Percentiles rank a stretch among this genome's conserved stretches.
Evolutionary conservation across 73 alveolate species (phyloP).

Genomic region (Stentor roeselii): DNA sequence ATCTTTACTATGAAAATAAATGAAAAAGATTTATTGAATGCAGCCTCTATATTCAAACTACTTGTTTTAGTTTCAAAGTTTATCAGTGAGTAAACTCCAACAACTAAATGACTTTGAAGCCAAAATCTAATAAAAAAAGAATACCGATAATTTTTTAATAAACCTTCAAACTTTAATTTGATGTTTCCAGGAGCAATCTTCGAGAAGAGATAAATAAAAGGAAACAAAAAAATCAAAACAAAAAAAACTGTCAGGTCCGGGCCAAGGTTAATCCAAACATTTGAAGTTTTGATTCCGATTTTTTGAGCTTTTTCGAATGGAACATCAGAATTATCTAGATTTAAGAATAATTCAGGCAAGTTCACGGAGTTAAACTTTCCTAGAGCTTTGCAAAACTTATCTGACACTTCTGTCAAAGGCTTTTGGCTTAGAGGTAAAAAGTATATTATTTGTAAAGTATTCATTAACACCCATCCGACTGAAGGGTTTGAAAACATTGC

Average conservation of each 20-base stretch:
- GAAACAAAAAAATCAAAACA: not conserved
- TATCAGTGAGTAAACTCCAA: not conserved
- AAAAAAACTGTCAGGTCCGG: not conserved
- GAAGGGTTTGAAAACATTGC: not conserved
- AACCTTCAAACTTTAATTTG: not conserved
- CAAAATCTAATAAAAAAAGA: not conserved
- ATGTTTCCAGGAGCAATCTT: not conserved
- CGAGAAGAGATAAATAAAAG: not conserved
- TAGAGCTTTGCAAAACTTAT: not conserved
- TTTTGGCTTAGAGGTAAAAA: not conserved
- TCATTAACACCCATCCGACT: not conserved
- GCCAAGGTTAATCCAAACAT: not conserved
- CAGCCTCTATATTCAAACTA: no score
- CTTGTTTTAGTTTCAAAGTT: not conserved
- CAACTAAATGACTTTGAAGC: not conserved
- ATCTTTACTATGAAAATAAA: no score
- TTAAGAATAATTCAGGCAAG: not conserved
- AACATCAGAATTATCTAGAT: not conserved
- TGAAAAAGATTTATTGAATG: no score
- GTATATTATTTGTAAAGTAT: not conserved
- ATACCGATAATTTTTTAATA: not conserved
- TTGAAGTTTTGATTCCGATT: not conserved
- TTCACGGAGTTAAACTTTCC: not conserved
- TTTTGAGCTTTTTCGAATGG: not conserved
- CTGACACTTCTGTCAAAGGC: not conserved